Conservation (phyloP, 352 stramenopile genomes). For the Poterioochromonas sp. region DNA sequence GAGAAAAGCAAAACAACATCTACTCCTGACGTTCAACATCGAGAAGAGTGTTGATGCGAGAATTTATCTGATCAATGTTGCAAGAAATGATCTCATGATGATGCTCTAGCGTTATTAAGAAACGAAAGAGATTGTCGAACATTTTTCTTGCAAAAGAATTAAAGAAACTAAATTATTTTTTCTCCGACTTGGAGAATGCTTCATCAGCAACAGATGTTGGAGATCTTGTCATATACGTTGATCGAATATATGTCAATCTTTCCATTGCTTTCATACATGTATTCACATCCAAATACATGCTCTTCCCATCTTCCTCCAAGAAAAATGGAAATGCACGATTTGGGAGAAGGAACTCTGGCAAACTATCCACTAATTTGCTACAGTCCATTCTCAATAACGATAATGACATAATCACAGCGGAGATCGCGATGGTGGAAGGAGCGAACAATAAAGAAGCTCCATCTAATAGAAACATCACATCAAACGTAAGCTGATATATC, state of each 20-base stretch:
- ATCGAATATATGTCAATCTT: background rate
- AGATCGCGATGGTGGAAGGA: slow-evolving; percentile 3
- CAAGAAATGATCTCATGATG: too few species aligned
- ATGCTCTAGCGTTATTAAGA: too few species aligned
- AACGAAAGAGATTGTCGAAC: too few species aligned
- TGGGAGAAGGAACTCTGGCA: background rate
- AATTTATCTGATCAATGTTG: too few species aligned
- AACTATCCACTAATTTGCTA: background rate
- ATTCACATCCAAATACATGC: background rate
- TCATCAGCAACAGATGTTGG: background rate
- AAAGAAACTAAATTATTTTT: too few species aligned
- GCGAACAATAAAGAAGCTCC: background rate
- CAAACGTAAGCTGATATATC: background rate
- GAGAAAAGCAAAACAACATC: too few species aligned
- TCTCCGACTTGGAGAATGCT: too few species aligned
- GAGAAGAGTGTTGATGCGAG: too few species aligned
- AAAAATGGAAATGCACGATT: background rate
- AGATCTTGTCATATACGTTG: background rate
- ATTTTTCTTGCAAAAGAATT: too few species aligned
- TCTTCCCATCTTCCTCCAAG: background rate
- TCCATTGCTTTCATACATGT: background rate
- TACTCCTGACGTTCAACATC: too few species aligned
- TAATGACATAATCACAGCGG: slow-evolving; percentile 1
- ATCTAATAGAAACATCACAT: background rate
- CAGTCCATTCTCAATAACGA: background rate